Conservation (phyloP, 805 yeast genomes). For the Kluyveromyces aestuarii region DNA sequence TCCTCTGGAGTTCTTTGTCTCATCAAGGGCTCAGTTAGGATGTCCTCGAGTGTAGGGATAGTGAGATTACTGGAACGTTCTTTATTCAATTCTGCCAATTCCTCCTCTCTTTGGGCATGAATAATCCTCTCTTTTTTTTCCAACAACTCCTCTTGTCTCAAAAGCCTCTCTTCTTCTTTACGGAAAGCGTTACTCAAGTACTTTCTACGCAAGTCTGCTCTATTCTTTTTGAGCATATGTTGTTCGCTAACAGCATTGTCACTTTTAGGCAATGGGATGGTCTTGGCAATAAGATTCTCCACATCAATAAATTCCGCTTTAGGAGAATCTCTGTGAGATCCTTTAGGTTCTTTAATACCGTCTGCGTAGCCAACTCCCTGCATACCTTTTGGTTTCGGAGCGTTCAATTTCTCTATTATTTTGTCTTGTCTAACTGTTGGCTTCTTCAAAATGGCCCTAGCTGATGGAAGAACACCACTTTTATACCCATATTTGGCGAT, state of each 20-base stretch:
- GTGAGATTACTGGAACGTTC: slow-evolving; percentile 41
- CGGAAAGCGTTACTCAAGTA: slow-evolving; percentile 57
- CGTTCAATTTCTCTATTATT: slow-evolving; percentile 32
- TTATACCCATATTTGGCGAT: slow-evolving; percentile 42
- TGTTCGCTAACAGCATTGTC: slow-evolving; percentile 16
- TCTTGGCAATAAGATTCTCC: slow-evolving; percentile 44
- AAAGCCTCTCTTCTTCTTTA: slow-evolving; percentile 42
- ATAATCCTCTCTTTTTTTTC: slow-evolving; percentile 30
- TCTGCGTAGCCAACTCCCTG: slow-evolving; percentile 56
- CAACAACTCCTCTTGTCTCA: slow-evolving; percentile 23
- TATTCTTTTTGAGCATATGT: slow-evolving; percentile 22
- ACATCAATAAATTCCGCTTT: slow-evolving; percentile 49
- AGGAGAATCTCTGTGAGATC: slow-evolving; percentile 47
- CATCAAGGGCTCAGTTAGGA: slow-evolving; percentile 61
- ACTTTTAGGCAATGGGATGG: slow-evolving; percentile 38
- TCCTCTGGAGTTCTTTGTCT: slow-evolving; percentile 69
- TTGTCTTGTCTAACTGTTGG: slow-evolving; percentile 43
- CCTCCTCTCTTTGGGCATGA: slow-evolving; percentile 29
- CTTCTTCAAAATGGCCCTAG: slow-evolving; percentile 65
- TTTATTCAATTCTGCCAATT: slow-evolving; percentile 17
- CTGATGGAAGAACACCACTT: slow-evolving; percentile 75
- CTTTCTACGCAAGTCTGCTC: slow-evolving; percentile 60
- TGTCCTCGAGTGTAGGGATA: slow-evolving; percentile 67
- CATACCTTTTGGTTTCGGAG: slow-evolving; percentile 37
- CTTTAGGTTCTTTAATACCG: slow-evolving; percentile 58